These are phyloP conservation scores for Yamadazyma akitaensis DNA, from an alignment of 805 yeast genomes.

Conservation along the genomic window DNA sequence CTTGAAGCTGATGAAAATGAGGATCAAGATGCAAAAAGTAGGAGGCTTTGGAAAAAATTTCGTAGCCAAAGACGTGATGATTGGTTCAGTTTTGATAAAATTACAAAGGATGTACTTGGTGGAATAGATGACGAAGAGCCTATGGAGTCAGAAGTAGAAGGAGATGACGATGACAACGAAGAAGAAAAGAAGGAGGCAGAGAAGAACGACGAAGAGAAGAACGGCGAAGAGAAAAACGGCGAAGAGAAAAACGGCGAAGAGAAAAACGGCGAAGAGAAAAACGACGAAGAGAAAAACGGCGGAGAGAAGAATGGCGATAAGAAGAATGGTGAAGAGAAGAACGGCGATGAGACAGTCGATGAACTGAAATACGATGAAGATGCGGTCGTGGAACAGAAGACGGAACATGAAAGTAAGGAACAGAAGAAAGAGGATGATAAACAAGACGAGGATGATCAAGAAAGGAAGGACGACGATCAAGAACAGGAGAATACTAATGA, in stretches of 20 bases:
- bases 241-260: not conserved
- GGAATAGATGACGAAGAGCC: slow-evolving; percentile 2
- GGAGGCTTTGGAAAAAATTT: slow-evolving; percentile 31
- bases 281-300: not conserved
- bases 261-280: slow-evolving; percentile 1
- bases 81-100: slow-evolving; percentile 24
- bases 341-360: not conserved
- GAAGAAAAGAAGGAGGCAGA: not conserved
- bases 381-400: not conserved
- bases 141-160: slow-evolving; percentile 4
- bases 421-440: not conserved
- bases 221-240: not conserved
- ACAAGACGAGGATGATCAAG: too few relatives aligned
- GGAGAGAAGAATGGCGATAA: not conserved
- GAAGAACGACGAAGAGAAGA: not conserved
- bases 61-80: slow-evolving; percentile 19
- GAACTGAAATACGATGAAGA: not conserved
- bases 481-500: too few relatives aligned
- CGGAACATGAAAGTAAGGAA: not conserved
- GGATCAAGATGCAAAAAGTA: slow-evolving; percentile 24
- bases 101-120: slow-evolving; percentile 6
- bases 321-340: not conserved
- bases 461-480: not conserved
- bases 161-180: not conserved
- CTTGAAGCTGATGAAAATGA: slow-evolving; percentile 10